These are phyloP conservation scores for Ustilago crameri DNA, from an alignment of 1,284 basidiomycete genomes.

Conservation along the genomic window DNA sequence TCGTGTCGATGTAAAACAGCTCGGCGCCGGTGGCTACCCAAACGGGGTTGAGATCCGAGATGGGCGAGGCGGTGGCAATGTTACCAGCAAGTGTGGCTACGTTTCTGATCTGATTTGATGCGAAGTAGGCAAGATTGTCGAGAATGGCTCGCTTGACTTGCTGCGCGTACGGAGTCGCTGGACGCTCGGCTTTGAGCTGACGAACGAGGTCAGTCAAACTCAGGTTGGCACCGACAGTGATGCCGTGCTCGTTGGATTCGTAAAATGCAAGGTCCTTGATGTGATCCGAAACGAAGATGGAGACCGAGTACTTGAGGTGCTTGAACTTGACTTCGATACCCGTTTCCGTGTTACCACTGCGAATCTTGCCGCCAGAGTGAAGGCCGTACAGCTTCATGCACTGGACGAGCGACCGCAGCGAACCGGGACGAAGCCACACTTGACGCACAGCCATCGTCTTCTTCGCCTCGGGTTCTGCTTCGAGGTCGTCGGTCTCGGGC, in stretches of 20 bases:
- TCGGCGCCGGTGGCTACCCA: conserved; percentile 67
- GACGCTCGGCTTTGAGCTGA: conserved; percentile 45
- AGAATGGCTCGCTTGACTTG: conserved; percentile 56
- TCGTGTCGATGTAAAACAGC: conserved; percentile 48
- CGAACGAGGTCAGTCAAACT: conserved; percentile 52
- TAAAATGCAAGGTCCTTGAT: conserved; percentile 50
- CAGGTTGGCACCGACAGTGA: conserved; percentile 65
- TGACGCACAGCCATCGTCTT: conserved; percentile 27
- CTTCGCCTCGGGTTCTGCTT: conserved; percentile 13
- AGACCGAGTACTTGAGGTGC: conserved; percentile 58
- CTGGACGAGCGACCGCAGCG: conserved; percentile 49
- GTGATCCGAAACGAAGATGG: conserved; percentile 64
- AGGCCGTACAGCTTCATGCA: conserved; percentile 45
- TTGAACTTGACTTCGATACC: conserved; percentile 64
- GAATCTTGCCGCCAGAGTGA: conserved; percentile 50
- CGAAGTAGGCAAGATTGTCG: conserved; percentile 65
- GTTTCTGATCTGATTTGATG: conserved; percentile 68
- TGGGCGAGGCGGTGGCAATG: conserved; percentile 68
- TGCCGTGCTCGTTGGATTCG: conserved; percentile 35
- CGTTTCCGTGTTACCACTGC: conserved; percentile 61
- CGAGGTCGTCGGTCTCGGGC: conserved; percentile 31
- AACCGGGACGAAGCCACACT: conserved; percentile 59
- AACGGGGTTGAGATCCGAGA: conserved; percentile 69
- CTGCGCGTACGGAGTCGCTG: conserved; percentile 19
- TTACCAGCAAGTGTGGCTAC: conserved; percentile 68